Percentiles rank a stretch among this genome's conserved stretches.
Evolutionary conservation across 768 basidiomycete species (phyloP).

Genomic region (Russula griseocarnosa): DNA sequence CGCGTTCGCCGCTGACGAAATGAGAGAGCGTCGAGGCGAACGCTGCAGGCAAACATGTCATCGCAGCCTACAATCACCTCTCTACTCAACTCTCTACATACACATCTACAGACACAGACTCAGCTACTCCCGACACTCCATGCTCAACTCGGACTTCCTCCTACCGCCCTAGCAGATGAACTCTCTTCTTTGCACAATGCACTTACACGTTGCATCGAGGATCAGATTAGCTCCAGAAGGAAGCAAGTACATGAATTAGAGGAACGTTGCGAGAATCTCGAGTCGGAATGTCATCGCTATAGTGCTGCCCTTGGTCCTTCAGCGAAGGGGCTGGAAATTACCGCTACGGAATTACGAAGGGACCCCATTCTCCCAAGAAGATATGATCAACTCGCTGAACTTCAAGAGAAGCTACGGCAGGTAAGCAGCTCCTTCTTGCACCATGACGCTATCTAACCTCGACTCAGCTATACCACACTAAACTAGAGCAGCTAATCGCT

Average conservation of each 20-base stretch:
- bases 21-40: neutral
- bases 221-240: conserved; percentile 61
- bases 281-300: conserved; percentile 63
- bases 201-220: conserved; percentile 71
- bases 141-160: conserved; percentile 76
- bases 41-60: conserved; percentile 13
- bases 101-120: conserved; percentile 76
- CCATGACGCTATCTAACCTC: conserved; percentile 8
- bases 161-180: conserved; percentile 77
- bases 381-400: conserved; percentile 60
- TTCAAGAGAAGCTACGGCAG: conserved; percentile 77
- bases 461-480: conserved; percentile 66
- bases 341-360: conserved; percentile 65
- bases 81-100: conserved; percentile 71
- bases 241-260: conserved; percentile 78
- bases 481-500: conserved; percentile 69
- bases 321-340: conserved; percentile 59
- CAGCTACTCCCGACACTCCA: conserved; percentile 79
- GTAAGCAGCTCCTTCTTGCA: conserved; percentile 42
- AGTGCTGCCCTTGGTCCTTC: conserved; percentile 67
- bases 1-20: neutral
- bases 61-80: conserved; percentile 45
- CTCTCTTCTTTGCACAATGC: conserved; percentile 67
- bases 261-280: conserved; percentile 56
- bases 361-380: conserved; percentile 69